These are phyloP conservation scores for Phytopythium montanum DNA, from an alignment of 352 stramenopile species.

Conservation along the genomic window DNA sequence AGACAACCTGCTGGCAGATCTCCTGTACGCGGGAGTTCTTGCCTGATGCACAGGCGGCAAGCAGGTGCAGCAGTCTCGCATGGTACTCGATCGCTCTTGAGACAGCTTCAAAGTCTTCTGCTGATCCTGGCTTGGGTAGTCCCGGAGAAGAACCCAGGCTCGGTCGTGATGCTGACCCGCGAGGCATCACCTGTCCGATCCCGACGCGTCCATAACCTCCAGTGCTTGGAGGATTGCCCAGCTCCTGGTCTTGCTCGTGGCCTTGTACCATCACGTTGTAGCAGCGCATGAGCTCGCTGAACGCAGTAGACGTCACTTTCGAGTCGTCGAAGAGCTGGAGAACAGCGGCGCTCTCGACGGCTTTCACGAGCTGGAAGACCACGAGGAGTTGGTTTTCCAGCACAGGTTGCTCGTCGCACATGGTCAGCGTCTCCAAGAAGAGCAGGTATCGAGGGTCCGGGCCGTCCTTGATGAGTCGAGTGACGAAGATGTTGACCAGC, in stretches of 20 bases:
- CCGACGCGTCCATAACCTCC: not conserved
- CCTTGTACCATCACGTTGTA: slow-evolving; percentile 15
- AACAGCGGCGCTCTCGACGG: slow-evolving; percentile 39
- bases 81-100: slow-evolving; percentile 52
- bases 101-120: not conserved
- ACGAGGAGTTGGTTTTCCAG: slow-evolving; percentile 67
- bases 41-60: slow-evolving; percentile 52
- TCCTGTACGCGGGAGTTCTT: slow-evolving; percentile 63
- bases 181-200: not conserved
- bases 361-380: slow-evolving; percentile 67
- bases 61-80: slow-evolving; percentile 47
- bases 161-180: not conserved
- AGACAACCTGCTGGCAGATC: slow-evolving; percentile 63
- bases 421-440: slow-evolving; percentile 55
- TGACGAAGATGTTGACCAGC: slow-evolving; percentile 53
- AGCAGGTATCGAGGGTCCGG: slow-evolving; percentile 51
- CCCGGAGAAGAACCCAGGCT: not conserved
- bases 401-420: slow-evolving; percentile 54
- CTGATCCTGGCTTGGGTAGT: not conserved
- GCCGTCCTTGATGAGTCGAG: slow-evolving; percentile 29
- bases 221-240: not conserved
- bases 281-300: slow-evolving; percentile 30
- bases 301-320: slow-evolving; percentile 15
- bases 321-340: slow-evolving; percentile 57
- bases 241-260: not conserved